Evolutionary conservation across 495 filamentous ascomycete genomes (phyloP), one percentile per base, ranked within the genome.

Genomic region (Neurospora sp.): DNA sequence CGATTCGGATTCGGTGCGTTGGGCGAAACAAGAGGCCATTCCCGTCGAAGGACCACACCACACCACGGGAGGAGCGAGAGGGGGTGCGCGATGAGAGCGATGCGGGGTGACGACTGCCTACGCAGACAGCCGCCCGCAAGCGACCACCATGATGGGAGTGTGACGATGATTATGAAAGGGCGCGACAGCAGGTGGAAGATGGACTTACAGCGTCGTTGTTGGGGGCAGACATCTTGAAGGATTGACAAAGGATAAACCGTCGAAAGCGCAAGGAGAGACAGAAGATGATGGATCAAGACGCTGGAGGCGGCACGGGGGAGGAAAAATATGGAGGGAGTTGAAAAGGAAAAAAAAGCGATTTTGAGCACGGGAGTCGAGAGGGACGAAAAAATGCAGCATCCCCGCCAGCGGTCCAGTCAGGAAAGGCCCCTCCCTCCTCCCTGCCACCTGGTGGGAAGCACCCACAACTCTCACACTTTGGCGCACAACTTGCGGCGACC

Each of bases 181-280:
- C 41, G 72, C 40, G 68, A n/a, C 39, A 73, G 22, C 35, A 71
- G 69, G 40, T 16, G 69, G 39, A 40, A 18, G 39, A 69, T 42
- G 16, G 59, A 81, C 81, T 77, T 76, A 86, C 84, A 70, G 80
- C 77, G 44, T 83, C 83, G 70, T 88, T 86, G 53, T 65, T 1
- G 3, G 53, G 0, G 53, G 14, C 14, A 72, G 85, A 80, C 86
- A 89, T 88, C 70, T 81, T 85, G 80, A 79, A 71, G 75, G 78
- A 77, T 77, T 83, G 77, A 71, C 69, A 71, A 81, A 81, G 59
- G 77, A 82, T 80, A 77, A 72, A 77, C 41, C 45, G 72, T 75
- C 70, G 40, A 73, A 71, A 59, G 69, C 69, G 31, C 59, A 72
- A 73, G 69, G 73, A 76, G 76, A 72, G 72, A 76, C 73, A 71